phyloP scores from a whole-genome alignment of 331 rosid genomes.

The Malus hybrid region DNA sequence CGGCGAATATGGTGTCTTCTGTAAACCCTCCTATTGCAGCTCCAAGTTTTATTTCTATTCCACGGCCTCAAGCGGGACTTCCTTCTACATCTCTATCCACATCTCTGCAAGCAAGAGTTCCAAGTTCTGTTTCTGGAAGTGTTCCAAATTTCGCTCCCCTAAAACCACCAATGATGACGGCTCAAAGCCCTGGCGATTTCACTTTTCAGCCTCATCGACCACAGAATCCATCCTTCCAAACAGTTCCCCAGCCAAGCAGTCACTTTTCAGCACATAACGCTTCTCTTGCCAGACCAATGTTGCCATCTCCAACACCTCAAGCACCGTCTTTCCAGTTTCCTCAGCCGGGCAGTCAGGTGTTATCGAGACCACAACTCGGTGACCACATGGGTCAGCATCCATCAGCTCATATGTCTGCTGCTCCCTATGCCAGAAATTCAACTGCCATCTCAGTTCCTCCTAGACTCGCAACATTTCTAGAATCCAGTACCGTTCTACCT shows the following conservation, averaged over 20 bases:
- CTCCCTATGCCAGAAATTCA: conserved; percentile 40
- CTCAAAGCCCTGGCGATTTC: conserved; percentile 55
- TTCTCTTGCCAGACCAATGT: conserved; percentile 8
- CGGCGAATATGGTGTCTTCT: conserved; percentile 12
- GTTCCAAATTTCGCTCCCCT: conserved; percentile 22
- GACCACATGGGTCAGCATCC: conserved; percentile 44
- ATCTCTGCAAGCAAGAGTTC: conserved; percentile 47
- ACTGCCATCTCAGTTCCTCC: conserved; percentile 35
- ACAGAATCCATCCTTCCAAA: conserved; percentile 39
- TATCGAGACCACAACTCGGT: conserved; percentile 43
- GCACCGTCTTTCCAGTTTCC: conserved; percentile 40
- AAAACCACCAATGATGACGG: conserved; percentile 26
- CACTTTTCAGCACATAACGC: conserved; percentile 34
- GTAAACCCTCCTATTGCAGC: conserved; percentile 8
- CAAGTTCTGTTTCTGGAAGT: conserved; percentile 36
- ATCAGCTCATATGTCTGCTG: conserved; percentile 18
- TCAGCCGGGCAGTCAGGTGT: conserved; percentile 39
- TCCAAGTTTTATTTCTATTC: conserved; percentile 23
- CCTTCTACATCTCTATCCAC: conserved; percentile 30
- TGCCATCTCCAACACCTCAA: conserved; percentile 35
- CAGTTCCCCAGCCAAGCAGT: conserved; percentile 29
- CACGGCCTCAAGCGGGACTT: conserved; percentile 40
- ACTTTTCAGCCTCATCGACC: conserved; percentile 59
- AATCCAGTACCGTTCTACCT: conserved; percentile 34
- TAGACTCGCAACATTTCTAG: conserved; percentile 41